Conservation (phyloP, 352 stramenopile genomes). For the Plasmopara muralis region DNA sequence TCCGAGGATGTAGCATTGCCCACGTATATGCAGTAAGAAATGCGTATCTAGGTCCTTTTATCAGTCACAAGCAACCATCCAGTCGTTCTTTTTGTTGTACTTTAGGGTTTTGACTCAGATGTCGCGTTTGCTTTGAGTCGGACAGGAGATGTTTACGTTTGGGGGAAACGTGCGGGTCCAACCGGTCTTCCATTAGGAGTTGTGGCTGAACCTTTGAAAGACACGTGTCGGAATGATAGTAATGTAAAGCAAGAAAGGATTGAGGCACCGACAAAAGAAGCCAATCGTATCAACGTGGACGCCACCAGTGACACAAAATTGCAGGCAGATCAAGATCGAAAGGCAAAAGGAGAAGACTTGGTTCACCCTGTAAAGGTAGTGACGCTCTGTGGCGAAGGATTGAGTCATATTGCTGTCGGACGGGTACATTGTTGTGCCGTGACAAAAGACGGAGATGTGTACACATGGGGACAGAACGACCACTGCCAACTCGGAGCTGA, state of each 20-base stretch:
- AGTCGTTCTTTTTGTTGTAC: not conserved
- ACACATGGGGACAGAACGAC: constrained; percentile 80
- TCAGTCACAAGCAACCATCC: too few relatives aligned
- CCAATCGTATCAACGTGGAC: not conserved
- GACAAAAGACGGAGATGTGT: constrained; percentile 77
- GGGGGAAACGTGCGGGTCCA: constrained; percentile 58
- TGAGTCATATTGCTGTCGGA: constrained; percentile 68
- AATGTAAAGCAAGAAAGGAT: constrained; percentile 47
- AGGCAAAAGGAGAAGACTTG: constrained; percentile 34
- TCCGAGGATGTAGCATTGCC: constrained; percentile 53
- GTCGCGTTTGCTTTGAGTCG: constrained; percentile 66
- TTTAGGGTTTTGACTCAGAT: constrained; percentile 76
- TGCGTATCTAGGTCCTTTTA: too few relatives aligned
- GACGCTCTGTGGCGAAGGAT: constrained; percentile 52
- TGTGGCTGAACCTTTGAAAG: constrained; percentile 24
- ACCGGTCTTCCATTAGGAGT: constrained; percentile 42
- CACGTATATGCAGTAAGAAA: constrained; percentile 68
- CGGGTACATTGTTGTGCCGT: constrained; percentile 65
- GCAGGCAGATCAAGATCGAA: constrained; percentile 8
- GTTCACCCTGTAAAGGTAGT: constrained; percentile 62
- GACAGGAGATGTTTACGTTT: constrained; percentile 70
- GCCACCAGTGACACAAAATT: constrained; percentile 1
- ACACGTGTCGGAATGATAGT: constrained; percentile 42
- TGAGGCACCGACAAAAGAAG: constrained; percentile 2
- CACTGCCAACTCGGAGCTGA: constrained; percentile 74